These are phyloP conservation scores for Fraxinus pennsylvanica DNA, from an alignment of 257 asterid species.

Conservation along the genomic window DNA sequence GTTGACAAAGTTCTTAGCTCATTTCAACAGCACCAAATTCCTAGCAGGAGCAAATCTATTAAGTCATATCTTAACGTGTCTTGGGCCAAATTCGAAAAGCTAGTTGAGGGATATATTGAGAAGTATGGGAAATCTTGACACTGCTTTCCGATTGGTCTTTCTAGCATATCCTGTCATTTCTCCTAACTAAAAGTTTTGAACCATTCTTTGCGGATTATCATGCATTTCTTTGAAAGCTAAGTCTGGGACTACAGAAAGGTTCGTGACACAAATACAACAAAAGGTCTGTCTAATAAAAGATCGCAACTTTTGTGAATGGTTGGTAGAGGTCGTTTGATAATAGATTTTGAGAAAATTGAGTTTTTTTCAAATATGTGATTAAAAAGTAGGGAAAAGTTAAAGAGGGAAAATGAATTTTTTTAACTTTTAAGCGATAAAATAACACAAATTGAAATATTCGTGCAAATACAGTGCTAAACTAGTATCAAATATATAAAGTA, in stretches of 20 bases:
- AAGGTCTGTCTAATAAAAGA: too few relatives aligned
- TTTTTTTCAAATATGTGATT: too few relatives aligned
- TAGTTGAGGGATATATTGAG: conserved; percentile 75
- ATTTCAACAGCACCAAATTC: conserved; percentile 59
- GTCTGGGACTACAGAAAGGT: conserved; percentile 20
- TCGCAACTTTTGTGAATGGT: too few relatives aligned
- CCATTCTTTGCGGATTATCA: conserved; percentile 22
- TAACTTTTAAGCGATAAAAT: too few relatives aligned
- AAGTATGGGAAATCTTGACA: conserved; percentile 59
- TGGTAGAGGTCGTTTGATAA: too few relatives aligned
- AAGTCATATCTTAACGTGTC: conserved; percentile 53
- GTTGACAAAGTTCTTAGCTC: conserved; percentile 68
- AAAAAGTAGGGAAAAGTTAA: too few relatives aligned
- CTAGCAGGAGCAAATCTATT: conserved; percentile 52
- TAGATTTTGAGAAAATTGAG: neutral
- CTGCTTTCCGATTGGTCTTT: conserved; percentile 30
- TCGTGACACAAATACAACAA: neutral
- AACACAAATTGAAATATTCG: neutral
- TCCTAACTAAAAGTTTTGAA: conserved; percentile 27
- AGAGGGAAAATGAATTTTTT: too few relatives aligned
- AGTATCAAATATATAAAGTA: too few relatives aligned
- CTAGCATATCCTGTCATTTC: neutral
- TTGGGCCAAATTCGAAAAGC: conserved; percentile 63
- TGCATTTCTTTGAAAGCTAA: conserved; percentile 3
- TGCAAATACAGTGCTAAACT: too few relatives aligned